These are phyloP conservation scores for Vitis rupestris DNA, from an alignment of 164 flowering plant genomes.

Conservation along the genomic window DNA sequence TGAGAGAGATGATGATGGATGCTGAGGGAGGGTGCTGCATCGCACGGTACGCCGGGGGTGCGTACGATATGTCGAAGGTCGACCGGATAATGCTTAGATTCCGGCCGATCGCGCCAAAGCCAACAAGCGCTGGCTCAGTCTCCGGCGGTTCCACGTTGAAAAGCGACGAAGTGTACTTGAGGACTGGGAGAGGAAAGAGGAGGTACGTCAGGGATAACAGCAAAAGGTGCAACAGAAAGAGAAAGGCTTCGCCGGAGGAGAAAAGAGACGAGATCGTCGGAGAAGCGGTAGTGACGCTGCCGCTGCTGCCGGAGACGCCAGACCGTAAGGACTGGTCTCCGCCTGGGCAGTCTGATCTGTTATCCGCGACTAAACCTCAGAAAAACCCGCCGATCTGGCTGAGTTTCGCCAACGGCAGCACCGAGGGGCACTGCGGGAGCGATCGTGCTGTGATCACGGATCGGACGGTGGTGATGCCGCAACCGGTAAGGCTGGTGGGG, in stretches of 20 bases:
- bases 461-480: constrained; percentile 24
- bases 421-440: too few species aligned
- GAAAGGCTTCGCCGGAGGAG: constrained; percentile 22
- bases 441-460: constrained; percentile 6
- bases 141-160: constrained; percentile 32
- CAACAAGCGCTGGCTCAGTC: constrained; percentile 31
- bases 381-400: constrained; percentile 32
- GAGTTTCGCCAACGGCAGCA: constrained; percentile 17
- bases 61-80: constrained; percentile 44
- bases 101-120: constrained; percentile 91
- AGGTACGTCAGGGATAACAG: constrained; percentile 21
- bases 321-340: constrained; percentile 29
- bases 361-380: background rate
- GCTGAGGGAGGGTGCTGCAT: constrained; percentile 77
- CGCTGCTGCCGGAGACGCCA: constrained; percentile 65
- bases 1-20: constrained; percentile 39
- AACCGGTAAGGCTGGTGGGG: constrained; percentile 32
- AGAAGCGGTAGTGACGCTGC: constrained; percentile 43
- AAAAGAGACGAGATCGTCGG: background rate
- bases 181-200: constrained; percentile 37
- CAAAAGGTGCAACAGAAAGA: constrained; percentile 20
- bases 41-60: constrained; percentile 42
- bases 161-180: constrained; percentile 10
- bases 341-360: background rate
- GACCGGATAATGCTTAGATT: constrained; percentile 70